Evolutionary conservation across 176 grass and related monocot species (phyloP).

Genomic region (Dendrocalamus sinicus): DNA sequence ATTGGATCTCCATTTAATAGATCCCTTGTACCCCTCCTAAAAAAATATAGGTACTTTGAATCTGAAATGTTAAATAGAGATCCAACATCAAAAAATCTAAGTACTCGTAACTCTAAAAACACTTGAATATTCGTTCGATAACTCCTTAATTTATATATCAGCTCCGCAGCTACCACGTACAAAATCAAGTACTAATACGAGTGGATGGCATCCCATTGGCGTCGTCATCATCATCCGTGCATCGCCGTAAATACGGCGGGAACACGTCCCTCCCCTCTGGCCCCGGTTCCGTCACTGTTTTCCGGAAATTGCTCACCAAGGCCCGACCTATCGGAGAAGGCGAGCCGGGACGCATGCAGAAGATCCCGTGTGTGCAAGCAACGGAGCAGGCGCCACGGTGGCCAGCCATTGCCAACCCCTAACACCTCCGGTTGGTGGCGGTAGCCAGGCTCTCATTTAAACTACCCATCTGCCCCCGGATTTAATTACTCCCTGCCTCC

Average conservation of each 20-base stretch:
- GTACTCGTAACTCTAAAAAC: too few relatives aligned
- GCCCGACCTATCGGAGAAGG: too few relatives aligned
- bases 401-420: neutral
- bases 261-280: neutral
- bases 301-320: neutral
- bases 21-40: too few relatives aligned
- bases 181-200: neutral
- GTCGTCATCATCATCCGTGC: neutral
- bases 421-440: constrained; percentile 57
- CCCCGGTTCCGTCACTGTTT: neutral
- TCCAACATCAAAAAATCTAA: too few relatives aligned
- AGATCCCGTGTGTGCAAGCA: neutral
- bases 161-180: neutral
- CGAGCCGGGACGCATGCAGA: neutral
- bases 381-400: neutral
- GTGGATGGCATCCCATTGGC: neutral
- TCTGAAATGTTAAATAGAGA: accelerated
- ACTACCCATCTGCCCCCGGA: constrained; percentile 66
- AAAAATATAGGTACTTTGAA: too few relatives aligned
- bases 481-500: constrained; percentile 37
- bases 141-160: neutral
- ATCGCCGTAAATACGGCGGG: neutral
- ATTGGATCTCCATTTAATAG: too few relatives aligned
- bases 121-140: accelerated
- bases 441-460: constrained; percentile 77